Percentiles rank a stretch among this genome's conserved stretches.
phyloP scores from a whole-genome alignment of 1,139 yeast species.

The Debaryomycetaceae sp. region DNA sequence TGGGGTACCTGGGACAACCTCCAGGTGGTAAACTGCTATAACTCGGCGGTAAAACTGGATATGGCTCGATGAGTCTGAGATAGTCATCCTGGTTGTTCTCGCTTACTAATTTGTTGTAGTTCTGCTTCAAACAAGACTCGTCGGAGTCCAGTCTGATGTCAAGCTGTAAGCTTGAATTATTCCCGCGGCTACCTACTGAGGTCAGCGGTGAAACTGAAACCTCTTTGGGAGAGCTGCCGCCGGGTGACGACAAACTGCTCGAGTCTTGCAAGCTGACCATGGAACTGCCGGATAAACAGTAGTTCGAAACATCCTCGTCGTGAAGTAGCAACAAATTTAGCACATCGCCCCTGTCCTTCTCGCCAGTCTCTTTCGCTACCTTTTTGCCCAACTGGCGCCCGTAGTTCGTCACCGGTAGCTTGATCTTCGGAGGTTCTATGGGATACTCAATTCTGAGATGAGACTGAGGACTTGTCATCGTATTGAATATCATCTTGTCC shows the following conservation, averaged over 20 bases:
- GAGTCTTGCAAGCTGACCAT: not conserved
- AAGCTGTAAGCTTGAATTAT: not conserved
- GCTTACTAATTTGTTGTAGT: not conserved
- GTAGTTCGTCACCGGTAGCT: conserved; percentile 3
- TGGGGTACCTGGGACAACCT: conserved; percentile 51
- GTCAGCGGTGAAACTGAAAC: conserved; percentile 4
- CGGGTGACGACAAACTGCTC: conserved; percentile 2
- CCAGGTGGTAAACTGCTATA: conserved; percentile 46
- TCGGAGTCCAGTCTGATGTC: not conserved
- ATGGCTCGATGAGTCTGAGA: conserved; percentile 46
- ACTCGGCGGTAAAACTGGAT: conserved; percentile 48
- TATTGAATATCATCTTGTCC: not conserved
- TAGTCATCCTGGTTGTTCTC: conserved; percentile 14
- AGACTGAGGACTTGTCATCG: not conserved
- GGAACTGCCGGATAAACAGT: not conserved
- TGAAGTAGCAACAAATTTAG: not conserved
- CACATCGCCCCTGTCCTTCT: not conserved
- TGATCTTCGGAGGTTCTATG: conserved; percentile 1
- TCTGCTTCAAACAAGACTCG: not conserved
- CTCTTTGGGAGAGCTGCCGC: conserved; percentile 2
- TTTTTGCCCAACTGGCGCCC: not conserved
- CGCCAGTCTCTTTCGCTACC: not conserved
- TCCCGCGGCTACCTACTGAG: not conserved
- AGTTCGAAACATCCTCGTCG: not conserved
- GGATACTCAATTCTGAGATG: conserved; percentile 2